Evolutionary conservation across 2,329 filamentous ascomycete genomes (phyloP).

Genomic region (Ophiocordyceps camponoti-saundersi): DNA sequence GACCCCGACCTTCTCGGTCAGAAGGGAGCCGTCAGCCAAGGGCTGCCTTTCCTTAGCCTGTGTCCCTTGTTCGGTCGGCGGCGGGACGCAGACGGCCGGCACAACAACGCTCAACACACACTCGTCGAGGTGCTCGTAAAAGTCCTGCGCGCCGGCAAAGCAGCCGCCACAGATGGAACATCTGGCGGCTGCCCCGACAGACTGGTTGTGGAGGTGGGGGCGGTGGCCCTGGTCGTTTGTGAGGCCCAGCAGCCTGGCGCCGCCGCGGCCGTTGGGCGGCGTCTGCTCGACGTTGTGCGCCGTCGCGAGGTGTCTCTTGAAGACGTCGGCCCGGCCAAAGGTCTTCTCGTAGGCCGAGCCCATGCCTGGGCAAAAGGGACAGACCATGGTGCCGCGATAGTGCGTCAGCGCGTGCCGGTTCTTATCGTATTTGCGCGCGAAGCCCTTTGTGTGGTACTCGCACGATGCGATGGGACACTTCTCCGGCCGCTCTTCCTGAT

Average conservation of each 20-base stretch:
- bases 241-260: conserved; percentile 4
- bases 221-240: neutral
- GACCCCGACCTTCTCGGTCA: neutral
- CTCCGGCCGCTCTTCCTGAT: conserved; percentile 82
- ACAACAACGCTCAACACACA: conserved; percentile 44
- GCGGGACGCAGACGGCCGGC: conserved; percentile 10
- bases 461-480: conserved; percentile 91
- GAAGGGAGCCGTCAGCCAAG: neutral
- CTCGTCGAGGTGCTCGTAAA: conserved; percentile 84
- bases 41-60: neutral
- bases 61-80: neutral
- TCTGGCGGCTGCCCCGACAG: conserved; percentile 44
- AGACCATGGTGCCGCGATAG: conserved; percentile 97
- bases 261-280: conserved; percentile 60
- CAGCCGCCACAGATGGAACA: conserved; percentile 75
- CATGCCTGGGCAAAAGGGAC: conserved; percentile 82
- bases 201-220: neutral
- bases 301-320: conserved; percentile 86
- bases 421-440: conserved; percentile 95
- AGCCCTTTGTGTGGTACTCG: conserved; percentile 88
- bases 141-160: conserved; percentile 81
- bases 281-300: conserved; percentile 92
- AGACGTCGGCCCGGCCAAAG: conserved; percentile 92
- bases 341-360: conserved; percentile 83
- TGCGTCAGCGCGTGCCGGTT: conserved; percentile 92